These are phyloP conservation scores for Perilla frutescens DNA, from an alignment of 257 asterid species.

Conservation along the genomic window DNA sequence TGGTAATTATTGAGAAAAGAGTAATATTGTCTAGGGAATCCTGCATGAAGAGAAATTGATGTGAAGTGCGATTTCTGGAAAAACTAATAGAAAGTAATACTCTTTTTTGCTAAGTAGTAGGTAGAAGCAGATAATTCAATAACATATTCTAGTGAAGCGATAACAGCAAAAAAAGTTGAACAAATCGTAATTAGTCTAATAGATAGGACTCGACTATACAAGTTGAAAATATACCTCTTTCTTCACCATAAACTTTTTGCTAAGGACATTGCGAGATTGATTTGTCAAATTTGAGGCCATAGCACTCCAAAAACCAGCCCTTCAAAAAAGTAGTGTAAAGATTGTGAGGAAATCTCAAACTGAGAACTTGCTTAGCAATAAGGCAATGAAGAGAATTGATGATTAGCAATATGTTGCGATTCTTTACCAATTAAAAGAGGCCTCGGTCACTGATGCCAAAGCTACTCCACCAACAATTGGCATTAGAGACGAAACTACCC, in stretches of 20 bases:
- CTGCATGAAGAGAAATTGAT: conserved; percentile 42
- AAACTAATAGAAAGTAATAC: conserved; percentile 20
- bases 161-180: conserved; percentile 15
- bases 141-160: conserved; percentile 1
- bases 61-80: conserved; percentile 26
- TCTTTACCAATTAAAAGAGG: conserved; percentile 89
- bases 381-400: conserved; percentile 1
- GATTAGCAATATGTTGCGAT: conserved; percentile 10
- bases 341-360: conserved; percentile 23
- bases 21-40: conserved; percentile 66
- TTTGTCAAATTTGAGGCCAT: conserved; percentile 98
- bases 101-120: neutral
- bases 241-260: conserved; percentile 97
- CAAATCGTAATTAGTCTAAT: neutral
- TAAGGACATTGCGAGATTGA: conserved; percentile 95
- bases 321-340: conserved; percentile 31
- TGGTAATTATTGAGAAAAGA: conserved; percentile 60
- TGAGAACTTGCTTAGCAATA: conserved; percentile 5
- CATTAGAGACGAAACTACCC: conserved; percentile 91
- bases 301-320: conserved; percentile 99
- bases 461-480: conserved; percentile 99
- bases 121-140: conserved; percentile 18
- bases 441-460: conserved; percentile 96
- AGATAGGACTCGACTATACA: neutral
- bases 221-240: conserved; percentile 67